Evolutionary conservation across 202 grass and related monocot species (phyloP).

Genomic region (Carex arenaria): DNA sequence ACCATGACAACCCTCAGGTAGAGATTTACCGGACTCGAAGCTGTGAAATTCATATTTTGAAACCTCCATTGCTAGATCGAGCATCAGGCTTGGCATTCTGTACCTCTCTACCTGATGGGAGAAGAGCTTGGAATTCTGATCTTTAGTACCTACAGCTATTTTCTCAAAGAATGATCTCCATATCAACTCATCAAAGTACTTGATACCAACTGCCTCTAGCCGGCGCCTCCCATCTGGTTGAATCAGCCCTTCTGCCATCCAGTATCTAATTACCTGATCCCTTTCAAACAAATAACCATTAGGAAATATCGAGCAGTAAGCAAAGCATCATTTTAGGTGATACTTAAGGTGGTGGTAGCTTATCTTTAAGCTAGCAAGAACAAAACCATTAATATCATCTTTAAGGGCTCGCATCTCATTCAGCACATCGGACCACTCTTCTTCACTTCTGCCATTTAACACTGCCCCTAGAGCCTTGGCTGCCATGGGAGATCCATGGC

Average conservation of each 20-base stretch:
- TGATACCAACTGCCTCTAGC: conserved; percentile 21
- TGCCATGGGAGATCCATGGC: conserved; percentile 46
- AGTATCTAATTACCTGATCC: conserved; percentile 41
- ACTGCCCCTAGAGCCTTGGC: conserved; percentile 39
- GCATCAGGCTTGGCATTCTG: conserved; percentile 46
- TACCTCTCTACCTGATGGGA: conserved; percentile 18
- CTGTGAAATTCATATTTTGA: conserved; percentile 32
- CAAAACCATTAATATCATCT: conserved; percentile 8
- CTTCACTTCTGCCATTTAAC: conserved; percentile 27
- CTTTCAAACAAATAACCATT: conserved; percentile 34
- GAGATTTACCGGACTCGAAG: not conserved
- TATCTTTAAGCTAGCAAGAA: conserved; percentile 33
- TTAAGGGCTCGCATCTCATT: conserved; percentile 37
- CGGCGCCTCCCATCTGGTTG: not conserved
- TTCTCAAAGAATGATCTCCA: conserved; percentile 24
- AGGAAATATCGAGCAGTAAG: conserved; percentile 48
- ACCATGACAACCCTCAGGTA: not conserved
- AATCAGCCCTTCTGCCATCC: conserved; percentile 46
- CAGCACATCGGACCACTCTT: conserved; percentile 41
- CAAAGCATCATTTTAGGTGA: conserved; percentile 42
- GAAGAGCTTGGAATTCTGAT: not conserved
- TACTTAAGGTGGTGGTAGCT: conserved; percentile 48
- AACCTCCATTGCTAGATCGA: conserved; percentile 38
- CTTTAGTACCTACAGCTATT: no score
- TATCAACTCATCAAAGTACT: conserved; percentile 37